These are phyloP conservation scores for Lagerstroemia speciosa DNA, from an alignment of 345 rosid genomes.

Conservation along the genomic window DNA sequence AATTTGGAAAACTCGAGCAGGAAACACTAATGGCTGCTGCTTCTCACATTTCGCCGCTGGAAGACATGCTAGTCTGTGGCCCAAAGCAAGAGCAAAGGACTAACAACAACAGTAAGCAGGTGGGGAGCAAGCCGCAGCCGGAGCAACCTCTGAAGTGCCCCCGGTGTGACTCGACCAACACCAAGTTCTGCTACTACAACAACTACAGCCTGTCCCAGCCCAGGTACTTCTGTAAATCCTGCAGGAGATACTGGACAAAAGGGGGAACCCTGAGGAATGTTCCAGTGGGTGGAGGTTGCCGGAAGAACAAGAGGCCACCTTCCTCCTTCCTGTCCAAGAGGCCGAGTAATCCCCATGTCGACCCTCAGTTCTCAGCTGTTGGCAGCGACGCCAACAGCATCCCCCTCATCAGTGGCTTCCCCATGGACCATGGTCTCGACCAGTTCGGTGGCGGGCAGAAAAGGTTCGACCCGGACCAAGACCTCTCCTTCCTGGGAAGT, in stretches of 20 bases:
- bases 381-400: not conserved
- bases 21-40: not conserved
- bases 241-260: not conserved
- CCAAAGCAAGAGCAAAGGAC: not conserved
- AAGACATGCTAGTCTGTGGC: not conserved
- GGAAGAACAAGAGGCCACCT: conserved; percentile 2
- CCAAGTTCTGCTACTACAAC: conserved; percentile 8
- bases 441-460: not conserved
- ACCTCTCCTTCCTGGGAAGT: not conserved
- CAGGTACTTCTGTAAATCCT: not conserved
- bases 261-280: conserved; percentile 4
- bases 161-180: conserved; percentile 3
- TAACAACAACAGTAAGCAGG: not conserved
- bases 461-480: not conserved
- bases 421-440: not conserved
- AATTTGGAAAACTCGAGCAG: not conserved
- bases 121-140: conserved; percentile 1
- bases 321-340: not conserved
- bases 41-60: not conserved
- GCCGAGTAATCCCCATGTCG: not conserved
- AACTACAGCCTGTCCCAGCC: conserved; percentile 5
- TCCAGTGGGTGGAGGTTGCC: conserved; percentile 1
- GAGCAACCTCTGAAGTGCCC: conserved; percentile 1
- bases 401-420: not conserved
- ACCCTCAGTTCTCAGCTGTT: conserved; percentile 2